Evolutionary conservation across 2,329 filamentous ascomycete genomes (phyloP), one percentile per base, ranked within the genome.

Genomic region (Ascochyta lentis): DNA sequence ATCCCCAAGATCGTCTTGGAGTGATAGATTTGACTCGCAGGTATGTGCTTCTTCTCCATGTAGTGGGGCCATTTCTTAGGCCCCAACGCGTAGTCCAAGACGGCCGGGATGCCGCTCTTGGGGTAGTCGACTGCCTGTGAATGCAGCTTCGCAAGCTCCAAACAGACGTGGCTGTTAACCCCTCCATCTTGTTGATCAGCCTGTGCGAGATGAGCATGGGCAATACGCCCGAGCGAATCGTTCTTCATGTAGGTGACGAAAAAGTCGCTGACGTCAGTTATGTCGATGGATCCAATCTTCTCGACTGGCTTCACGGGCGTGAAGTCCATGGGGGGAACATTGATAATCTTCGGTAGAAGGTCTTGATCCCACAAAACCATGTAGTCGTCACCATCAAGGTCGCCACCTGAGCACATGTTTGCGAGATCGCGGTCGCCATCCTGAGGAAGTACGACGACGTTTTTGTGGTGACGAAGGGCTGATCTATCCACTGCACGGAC

Each of bases 381-480:
- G 71, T 92, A 99, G 70, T 99, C 95, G 67, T 99, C 95, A 0
- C 95, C 95, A 69, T 99, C 95, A 0, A 99, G 83, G 69, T 99
- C 95, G 0, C 95, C 95, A 2, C 95, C 95, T 4, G 95, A 96
- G 61, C 95, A 92, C 94, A 98, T 98, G 67, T 90, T 92, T 0
- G 93, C 87, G 22, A 99, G 78, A 60, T 96, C 92, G 15, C 89
- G 83, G 68, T 97, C 92, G 0, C 94, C 94, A 0, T 80, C 88
- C 33, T 90, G 86, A 0, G 95, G 91, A 44, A 99, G 89, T 0
- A 98, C 92, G 1, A 98, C 88, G 0, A 96, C 90, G 69, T 98
- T 88, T 53, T 85, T 88, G 4, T 97, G 81, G 66, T 97, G 91
- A 41, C 82, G 84, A 3, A 99, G 79, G n/a, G 79, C 79, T 0